Conservation (phyloP, 345 rosid species). For the Cardamine resedifolia region DNA sequence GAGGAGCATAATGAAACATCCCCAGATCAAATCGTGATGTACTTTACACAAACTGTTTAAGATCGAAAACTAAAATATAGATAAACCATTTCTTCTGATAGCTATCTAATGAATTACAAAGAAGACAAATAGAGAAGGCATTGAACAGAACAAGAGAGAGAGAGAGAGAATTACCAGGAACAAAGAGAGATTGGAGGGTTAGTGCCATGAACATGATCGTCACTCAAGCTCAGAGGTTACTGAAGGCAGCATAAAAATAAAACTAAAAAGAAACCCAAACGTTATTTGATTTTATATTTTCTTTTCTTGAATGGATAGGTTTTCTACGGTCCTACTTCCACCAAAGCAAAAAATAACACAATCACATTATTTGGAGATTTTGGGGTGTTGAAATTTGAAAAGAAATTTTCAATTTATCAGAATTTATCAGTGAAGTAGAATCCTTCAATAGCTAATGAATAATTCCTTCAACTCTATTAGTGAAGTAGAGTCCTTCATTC, state of each 20-base stretch:
- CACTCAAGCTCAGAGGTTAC: neutral
- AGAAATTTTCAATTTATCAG: neutral
- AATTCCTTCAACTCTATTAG: too few relatives aligned
- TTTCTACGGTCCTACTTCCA: slow-evolving; percentile 17
- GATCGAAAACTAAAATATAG: neutral
- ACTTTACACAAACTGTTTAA: neutral
- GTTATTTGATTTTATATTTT: neutral
- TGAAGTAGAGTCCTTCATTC: too few relatives aligned
- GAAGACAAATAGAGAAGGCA: neutral
- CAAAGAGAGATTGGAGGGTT: neutral
- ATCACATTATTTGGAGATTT: neutral
- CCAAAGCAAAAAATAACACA: neutral
- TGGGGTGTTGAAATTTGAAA: neutral
- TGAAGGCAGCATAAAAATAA: neutral
- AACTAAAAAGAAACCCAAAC: neutral
- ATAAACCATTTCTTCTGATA: neutral
- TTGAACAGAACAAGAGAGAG: neutral
- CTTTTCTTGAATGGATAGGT: slow-evolving; percentile 16
- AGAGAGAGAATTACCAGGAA: slow-evolving; percentile 25
- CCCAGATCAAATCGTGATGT: neutral
- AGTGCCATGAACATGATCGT: slow-evolving; percentile 23
- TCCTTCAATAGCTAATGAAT: too few relatives aligned
- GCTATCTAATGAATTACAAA: neutral
- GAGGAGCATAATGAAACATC: slow-evolving; percentile 7
- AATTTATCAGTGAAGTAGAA: neutral